Base-by-base conservation (phyloP, 805 yeast genomes). In the Blastobotrys parvus region DNA sequence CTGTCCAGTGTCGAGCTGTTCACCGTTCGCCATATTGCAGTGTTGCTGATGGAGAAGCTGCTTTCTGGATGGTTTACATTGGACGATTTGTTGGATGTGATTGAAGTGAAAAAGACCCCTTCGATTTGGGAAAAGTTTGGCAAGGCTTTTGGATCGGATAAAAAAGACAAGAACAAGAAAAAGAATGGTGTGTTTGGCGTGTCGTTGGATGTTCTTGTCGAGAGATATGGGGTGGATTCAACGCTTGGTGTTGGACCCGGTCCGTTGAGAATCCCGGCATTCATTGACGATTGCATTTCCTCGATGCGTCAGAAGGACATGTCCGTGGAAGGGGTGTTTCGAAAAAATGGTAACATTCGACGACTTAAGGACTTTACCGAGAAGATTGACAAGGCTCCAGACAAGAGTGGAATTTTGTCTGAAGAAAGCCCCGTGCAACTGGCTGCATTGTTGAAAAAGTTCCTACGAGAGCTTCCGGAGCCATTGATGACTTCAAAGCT, bases 341-440 rank as follows among this genome's bases (percentile, higher is more conserved):
- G 99, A 55, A 82, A 89, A 58, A 92, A 92, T 59, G 99, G 99
- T 56, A 92, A 92, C 59, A 89, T 92, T 57, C 78, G 88, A 54
- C 74, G 84, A 36, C 68, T 90, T 40, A 77, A 82, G 52, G 84
- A 80, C 51, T 65, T 89, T 45, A 75, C 87, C 0, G 86, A 78
- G 42, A 72, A 69, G 38, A 81, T 90, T 50, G 92, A 92, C 62
- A 68, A 72, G 36, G 70, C 74, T 51, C 95, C 96, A 1, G 72
- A 77, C 18, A 75, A 70, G 44, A 72, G 80, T 6, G 92, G 94
- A 0, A 79, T 80, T 52, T 71, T 88, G 30, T 70, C 78, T 18
- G 71, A 67, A 41, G 96, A 90, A 59, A 80, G 79, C 41, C 89
- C 95, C 0, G 85, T 92, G 35, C 98, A 92, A 64, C 67, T 92